Evolutionary conservation across 2,329 filamentous ascomycete genomes (phyloP).

Genomic region (Peltaster fructicola): DNA sequence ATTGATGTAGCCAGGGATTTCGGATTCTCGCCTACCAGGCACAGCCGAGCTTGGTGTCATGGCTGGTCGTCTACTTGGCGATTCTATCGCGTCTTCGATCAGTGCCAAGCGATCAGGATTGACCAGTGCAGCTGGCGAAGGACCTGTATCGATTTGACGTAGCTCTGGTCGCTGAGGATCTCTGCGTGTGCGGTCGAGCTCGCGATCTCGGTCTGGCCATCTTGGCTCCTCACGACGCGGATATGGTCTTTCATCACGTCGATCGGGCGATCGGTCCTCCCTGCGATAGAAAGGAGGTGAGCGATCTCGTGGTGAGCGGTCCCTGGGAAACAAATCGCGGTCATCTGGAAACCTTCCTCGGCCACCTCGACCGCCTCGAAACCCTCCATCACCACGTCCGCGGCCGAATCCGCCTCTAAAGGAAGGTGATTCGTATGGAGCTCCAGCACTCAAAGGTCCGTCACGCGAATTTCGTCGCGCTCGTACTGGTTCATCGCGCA

Average conservation of each 20-base stretch:
- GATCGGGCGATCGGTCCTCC: conserved; percentile 18
- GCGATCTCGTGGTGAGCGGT: conserved; percentile 19
- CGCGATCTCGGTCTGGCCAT: conserved; percentile 21
- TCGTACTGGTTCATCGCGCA: conserved; percentile 47
- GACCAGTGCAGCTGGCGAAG: conserved; percentile 11
- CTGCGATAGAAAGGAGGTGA: not conserved
- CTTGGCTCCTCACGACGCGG: conserved; percentile 27
- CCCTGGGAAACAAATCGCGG: conserved; percentile 41
- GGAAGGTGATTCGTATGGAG: conserved; percentile 41
- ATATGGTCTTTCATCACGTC: conserved; percentile 27
- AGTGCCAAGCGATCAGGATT: conserved; percentile 17
- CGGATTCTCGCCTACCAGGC: conserved; percentile 10
- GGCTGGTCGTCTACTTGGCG: conserved; percentile 11
- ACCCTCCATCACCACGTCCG: conserved; percentile 34
- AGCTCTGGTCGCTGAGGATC: conserved; percentile 14
- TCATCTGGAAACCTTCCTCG: conserved; percentile 29
- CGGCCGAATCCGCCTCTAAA: conserved; percentile 37
- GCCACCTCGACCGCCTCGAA: conserved; percentile 29
- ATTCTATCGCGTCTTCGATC: conserved; percentile 15
- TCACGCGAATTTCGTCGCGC: conserved; percentile 54
- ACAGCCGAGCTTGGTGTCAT: conserved; percentile 4
- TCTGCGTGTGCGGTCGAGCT: conserved; percentile 19
- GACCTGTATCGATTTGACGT: too few species aligned
- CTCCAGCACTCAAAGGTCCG: conserved; percentile 53
- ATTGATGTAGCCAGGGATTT: conserved; percentile 27